phyloP scores from a whole-genome alignment of 495 filamentous ascomycete genomes.

The Podospora bellae-mahoneyi region DNA sequence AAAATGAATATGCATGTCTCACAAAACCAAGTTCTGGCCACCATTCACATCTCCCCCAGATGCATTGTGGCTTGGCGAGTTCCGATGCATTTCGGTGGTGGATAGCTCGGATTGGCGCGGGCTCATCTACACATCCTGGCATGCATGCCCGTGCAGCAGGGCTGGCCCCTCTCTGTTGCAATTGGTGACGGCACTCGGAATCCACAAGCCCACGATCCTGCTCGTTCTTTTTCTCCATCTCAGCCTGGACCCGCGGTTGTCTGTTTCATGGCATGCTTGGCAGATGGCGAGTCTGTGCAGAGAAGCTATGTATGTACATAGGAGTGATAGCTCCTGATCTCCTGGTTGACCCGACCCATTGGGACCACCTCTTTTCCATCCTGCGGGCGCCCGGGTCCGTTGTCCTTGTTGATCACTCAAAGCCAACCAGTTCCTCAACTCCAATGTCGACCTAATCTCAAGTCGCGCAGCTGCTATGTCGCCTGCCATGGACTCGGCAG shows the following conservation, averaged over 20 bases:
- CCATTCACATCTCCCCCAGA: not conserved
- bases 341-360: not conserved
- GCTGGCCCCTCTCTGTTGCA: not conserved
- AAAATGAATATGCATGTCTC: not conserved
- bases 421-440: not conserved
- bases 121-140: not conserved
- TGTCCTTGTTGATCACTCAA: not conserved
- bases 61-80: not conserved
- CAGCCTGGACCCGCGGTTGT: not conserved
- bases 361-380: not conserved
- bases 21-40: not conserved
- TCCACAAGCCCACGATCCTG: not conserved
- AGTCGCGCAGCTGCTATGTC: not conserved
- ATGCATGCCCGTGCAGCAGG: not conserved
- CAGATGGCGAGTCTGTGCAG: not conserved
- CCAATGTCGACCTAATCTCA: not conserved
- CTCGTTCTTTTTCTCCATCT: not conserved
- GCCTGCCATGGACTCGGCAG: constrained; percentile 10
- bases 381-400: not conserved
- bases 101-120: not conserved
- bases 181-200: not conserved
- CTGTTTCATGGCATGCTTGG: not conserved
- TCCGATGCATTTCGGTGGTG: not conserved
- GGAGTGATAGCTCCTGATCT: not conserved
- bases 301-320: not conserved